Percentiles rank a stretch among this genome's conserved stretches.
Evolutionary conservation across 371 early-diverging fungal genomes (phyloP).

Genomic region (Mortierella sp.): DNA sequence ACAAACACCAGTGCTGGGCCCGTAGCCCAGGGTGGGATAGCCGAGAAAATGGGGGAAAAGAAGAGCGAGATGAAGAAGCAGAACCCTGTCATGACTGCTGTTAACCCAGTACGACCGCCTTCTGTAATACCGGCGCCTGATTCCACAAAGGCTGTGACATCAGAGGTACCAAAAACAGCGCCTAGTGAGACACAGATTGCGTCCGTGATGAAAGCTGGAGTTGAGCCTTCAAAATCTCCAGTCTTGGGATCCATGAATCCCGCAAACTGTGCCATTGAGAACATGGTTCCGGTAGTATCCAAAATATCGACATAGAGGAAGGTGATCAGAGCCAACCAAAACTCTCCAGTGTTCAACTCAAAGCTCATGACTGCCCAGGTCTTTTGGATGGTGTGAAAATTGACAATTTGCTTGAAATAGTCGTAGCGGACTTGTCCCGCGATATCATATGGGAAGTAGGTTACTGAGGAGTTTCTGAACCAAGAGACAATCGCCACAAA

Average conservation of each 20-base stretch:
- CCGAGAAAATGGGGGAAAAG: slow-evolving; percentile 89
- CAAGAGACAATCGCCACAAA: slow-evolving; percentile 78
- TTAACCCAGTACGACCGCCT: slow-evolving; percentile 85
- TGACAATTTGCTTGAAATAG: slow-evolving; percentile 81
- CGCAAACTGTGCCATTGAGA: slow-evolving; percentile 84
- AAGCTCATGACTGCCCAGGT: slow-evolving; percentile 76
- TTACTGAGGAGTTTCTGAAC: slow-evolving; percentile 76
- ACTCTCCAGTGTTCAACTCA: slow-evolving; percentile 65
- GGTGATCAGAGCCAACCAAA: slow-evolving; percentile 87
- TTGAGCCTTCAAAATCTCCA: slow-evolving; percentile 84
- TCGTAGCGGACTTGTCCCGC: slow-evolving; percentile 73
- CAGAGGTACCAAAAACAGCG: slow-evolving; percentile 79
- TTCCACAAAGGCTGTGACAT: slow-evolving; percentile 84
- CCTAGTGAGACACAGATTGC: slow-evolving; percentile 76
- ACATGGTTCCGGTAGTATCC: slow-evolving; percentile 86
- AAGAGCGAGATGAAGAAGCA: slow-evolving; percentile 83
- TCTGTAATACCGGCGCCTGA: slow-evolving; percentile 87
- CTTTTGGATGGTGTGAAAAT: slow-evolving; percentile 69
- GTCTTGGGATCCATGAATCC: slow-evolving; percentile 80
- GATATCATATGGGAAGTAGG: slow-evolving; percentile 80
- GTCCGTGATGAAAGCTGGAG: slow-evolving; percentile 79
- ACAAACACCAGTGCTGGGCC: slow-evolving; percentile 84
- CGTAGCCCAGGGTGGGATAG: slow-evolving; percentile 90
- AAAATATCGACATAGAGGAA: slow-evolving; percentile 87
- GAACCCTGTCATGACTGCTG: slow-evolving; percentile 74